These are phyloP conservation scores for Cordyceps cicadae DNA, from an alignment of 2,329 filamentous ascomycete species.

Conservation along the genomic window DNA sequence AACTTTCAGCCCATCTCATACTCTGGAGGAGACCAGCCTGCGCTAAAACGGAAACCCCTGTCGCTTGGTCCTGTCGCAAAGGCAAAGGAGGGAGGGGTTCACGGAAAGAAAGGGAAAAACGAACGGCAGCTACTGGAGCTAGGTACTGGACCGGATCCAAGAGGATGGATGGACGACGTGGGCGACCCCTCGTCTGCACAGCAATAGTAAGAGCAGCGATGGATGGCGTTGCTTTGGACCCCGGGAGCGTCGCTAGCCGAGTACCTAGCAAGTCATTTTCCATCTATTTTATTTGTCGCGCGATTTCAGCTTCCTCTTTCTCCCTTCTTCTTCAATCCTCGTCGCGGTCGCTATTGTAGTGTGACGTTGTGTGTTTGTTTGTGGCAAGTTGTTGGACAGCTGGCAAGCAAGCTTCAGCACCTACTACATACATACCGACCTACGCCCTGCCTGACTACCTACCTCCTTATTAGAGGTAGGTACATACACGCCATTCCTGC, in stretches of 20 bases:
- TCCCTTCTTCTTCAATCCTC: not conserved
- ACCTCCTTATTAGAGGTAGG: no score
- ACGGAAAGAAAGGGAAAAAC: not conserved
- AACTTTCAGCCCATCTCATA: slow-evolving; percentile 5
- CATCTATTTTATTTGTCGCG: not conserved
- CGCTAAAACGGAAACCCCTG: not conserved
- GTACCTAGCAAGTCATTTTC: not conserved
- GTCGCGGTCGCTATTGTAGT: not conserved
- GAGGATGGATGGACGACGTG: not conserved
- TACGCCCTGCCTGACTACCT: no score
- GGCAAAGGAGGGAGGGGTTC: not conserved
- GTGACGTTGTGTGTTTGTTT: not conserved
- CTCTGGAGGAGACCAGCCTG: not conserved
- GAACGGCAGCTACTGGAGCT: not conserved
- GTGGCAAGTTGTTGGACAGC: not conserved
- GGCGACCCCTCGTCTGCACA: not conserved
- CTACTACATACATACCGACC: no score
- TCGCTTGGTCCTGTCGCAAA: not conserved
- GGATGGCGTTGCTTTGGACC: not conserved
- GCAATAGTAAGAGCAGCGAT: slow-evolving; percentile 4
- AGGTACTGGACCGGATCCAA: not conserved
- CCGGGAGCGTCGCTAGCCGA: not conserved
- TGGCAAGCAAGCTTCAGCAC: not conserved
- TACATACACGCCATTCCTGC: no score
- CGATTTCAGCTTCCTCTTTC: not conserved